These are phyloP conservation scores for Tricholoma matsutake DNA, from an alignment of 768 basidiomycete genomes.

Conservation along the genomic window DNA sequence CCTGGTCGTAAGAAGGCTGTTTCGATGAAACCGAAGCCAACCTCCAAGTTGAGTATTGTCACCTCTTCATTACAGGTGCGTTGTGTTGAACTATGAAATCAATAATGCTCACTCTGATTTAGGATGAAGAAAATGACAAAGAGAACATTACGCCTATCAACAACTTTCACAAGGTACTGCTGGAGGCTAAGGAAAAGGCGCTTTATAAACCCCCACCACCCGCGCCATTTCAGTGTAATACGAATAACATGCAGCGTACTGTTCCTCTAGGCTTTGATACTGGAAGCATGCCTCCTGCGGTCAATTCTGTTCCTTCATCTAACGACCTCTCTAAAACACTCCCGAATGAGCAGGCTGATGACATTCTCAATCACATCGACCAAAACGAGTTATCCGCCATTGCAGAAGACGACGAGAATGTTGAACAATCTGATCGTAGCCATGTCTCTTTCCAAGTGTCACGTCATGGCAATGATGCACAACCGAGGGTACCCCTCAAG, in stretches of 20 bases:
- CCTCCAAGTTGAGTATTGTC: slow-evolving; percentile 44
- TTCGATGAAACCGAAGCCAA: slow-evolving; percentile 46
- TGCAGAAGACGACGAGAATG: slow-evolving; percentile 64
- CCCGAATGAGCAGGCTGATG: background rate
- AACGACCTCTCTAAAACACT: background rate
- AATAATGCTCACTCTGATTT: background rate
- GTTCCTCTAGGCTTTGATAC: background rate
- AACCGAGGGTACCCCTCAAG: background rate
- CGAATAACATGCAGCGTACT: background rate
- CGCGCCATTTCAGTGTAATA: background rate
- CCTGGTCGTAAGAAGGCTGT: slow-evolving; percentile 69
- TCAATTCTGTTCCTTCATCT: background rate
- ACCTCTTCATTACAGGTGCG: slow-evolving; percentile 46
- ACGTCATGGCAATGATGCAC: background rate
- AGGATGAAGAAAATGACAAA: slow-evolving; percentile 34
- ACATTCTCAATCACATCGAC: slow-evolving; percentile 13
- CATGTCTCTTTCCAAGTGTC: slow-evolving; percentile 4
- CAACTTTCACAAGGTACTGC: slow-evolving; percentile 44
- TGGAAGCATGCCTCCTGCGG: background rate
- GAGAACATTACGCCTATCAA: slow-evolving; percentile 44
- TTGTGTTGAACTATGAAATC: background rate
- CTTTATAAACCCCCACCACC: background rate
- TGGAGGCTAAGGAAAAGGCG: slow-evolving; percentile 27
- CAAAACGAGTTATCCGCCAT: slow-evolving; percentile 63
- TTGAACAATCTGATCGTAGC: slow-evolving; percentile 34